Percentiles rank a stretch among this genome's conserved stretches.
These are phyloP conservation scores for Mycena leptocephala DNA, from an alignment of 768 basidiomycete species.

Conservation along the genomic window DNA sequence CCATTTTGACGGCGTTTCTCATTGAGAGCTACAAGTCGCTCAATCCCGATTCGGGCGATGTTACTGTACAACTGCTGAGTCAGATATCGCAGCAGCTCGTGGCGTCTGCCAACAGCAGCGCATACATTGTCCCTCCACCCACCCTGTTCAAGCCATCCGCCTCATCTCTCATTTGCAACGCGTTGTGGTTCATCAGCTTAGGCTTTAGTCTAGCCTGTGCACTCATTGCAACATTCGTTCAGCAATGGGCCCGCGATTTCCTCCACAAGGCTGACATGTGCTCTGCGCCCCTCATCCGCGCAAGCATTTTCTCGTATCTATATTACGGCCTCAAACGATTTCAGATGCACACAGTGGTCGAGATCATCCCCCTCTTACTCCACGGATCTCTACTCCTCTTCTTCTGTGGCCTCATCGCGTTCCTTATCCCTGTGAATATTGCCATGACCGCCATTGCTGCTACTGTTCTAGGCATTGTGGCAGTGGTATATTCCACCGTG, in stretches of 20 bases:
- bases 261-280: no score
- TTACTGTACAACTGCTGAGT: not conserved
- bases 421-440: slow-evolving; percentile 14
- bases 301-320: no score
- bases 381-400: slow-evolving; percentile 13
- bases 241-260: not conserved
- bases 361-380: slow-evolving; percentile 1
- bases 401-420: slow-evolving; percentile 13
- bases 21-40: not conserved
- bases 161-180: not conserved
- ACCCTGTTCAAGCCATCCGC: not conserved
- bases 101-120: not conserved
- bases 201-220: not conserved
- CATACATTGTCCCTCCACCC: not conserved
- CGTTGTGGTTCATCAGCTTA: not conserved
- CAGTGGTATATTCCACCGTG: slow-evolving; percentile 20
- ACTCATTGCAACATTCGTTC: not conserved
- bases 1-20: not conserved
- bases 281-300: no score
- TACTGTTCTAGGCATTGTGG: slow-evolving; percentile 3
- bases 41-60: not conserved
- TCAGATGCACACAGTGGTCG: no score
- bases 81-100: not conserved
- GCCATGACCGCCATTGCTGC: slow-evolving; percentile 13
- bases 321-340: no score